A percentile compares a stretch with the other conserved stretches of the same genome.
Evolutionary conservation across 2,329 filamentous ascomycete species (phyloP).

Genomic region (Cercospora berteroae): DNA sequence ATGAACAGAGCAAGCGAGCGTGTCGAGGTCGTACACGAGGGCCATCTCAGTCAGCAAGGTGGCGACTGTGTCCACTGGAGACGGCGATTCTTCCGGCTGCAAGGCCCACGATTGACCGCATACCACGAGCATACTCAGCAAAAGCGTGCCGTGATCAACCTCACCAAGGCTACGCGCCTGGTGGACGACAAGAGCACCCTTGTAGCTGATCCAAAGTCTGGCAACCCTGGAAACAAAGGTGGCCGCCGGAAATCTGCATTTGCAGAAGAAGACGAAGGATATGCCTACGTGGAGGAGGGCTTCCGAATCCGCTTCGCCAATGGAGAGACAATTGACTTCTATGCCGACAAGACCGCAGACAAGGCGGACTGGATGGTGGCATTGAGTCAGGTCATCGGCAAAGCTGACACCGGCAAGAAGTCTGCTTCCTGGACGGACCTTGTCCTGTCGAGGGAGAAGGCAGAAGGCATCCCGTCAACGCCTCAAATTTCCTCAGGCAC

Average conservation of each 20-base stretch:
- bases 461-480: conserved; percentile 12
- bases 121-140: conserved; percentile 95
- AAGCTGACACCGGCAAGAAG: conserved; percentile 51
- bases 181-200: conserved; percentile 88
- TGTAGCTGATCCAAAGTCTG: conserved; percentile 73
- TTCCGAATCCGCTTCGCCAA: conserved; percentile 99
- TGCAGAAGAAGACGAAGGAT: conserved; percentile 96
- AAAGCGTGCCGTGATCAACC: conserved; percentile 93
- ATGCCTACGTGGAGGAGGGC: conserved; percentile 99
- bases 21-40: conserved; percentile 73
- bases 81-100: conserved; percentile 92
- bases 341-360: conserved; percentile 80
- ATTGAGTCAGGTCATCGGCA: conserved; percentile 68
- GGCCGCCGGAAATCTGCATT: conserved; percentile 85
- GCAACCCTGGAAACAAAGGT: conserved; percentile 52
- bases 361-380: conserved; percentile 96
- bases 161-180: conserved; percentile 85
- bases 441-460: conserved; percentile 51
- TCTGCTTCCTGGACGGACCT: conserved; percentile 58
- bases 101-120: conserved; percentile 86
- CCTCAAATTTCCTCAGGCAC: conserved; percentile 10
- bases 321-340: conserved; percentile 97
- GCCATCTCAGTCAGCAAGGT: conserved; percentile 90
- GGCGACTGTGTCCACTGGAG: conserved; percentile 99
- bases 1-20: conserved; percentile 85